Base-by-base conservation (phyloP, 148 eudicot genomes). In the Beta vulgaris region DNA sequence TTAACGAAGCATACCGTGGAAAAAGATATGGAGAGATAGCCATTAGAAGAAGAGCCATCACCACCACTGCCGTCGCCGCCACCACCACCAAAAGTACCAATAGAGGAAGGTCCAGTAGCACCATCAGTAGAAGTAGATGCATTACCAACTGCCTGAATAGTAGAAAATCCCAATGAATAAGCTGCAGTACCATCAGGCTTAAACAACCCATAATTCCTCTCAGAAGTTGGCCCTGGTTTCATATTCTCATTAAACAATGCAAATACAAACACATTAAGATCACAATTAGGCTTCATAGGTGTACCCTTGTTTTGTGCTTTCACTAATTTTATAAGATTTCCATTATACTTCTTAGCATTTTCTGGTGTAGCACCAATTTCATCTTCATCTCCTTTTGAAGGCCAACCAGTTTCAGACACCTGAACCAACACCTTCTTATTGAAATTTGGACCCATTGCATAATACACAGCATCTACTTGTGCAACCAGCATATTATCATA, bases 341-440 rank as follows among this genome's bases (percentile, higher is more conserved):
- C 88, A 26, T 94, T 94, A 29, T 94, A 94, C 86, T 85, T 94
- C 84, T 79, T 88, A 16, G 98, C 98, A 55, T 94, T 91, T 12
- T 94, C 98, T 21, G 83, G 84, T 2, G 87, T 81, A 0, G 98
- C 98, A 1, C 98, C 98, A 0, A 84, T 76, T 75, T 94, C 98
- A 37, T 93, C 91, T 4, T 67, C 77, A 61, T 93, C 97, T 1
- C 97, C 98, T 58, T 88, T 93, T 1, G 98, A 91, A 25, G 98
- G 98, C 98, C 98, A 94, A 13, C 98, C 98, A 0, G 98, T 91
- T 77, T 94, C 97, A 3, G 98, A 94, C 18, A 94, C 83, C 79
- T 90, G 89, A 2, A 94, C 85, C 3, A 81, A 66, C 9, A 90
- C 83, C 19, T 76, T 87, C 74, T 82, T 83, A 78, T 59, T 91